These are phyloP conservation scores for Russula compacta DNA, from an alignment of 768 basidiomycete genomes.

Conservation along the genomic window DNA sequence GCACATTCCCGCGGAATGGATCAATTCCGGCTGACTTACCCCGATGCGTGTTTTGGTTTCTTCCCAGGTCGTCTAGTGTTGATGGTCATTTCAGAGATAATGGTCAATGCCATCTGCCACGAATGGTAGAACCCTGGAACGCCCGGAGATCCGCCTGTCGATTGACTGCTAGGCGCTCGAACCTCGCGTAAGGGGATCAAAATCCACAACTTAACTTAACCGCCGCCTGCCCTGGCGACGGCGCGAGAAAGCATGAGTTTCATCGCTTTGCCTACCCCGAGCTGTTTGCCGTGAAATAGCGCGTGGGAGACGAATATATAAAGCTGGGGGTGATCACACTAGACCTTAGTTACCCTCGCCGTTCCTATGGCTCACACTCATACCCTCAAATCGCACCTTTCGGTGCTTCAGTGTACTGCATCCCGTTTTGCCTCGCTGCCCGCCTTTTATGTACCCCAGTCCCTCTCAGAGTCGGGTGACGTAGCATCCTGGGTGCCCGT, in stretches of 20 bases:
- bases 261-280: conserved; percentile 17
- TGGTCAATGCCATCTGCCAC: conserved; percentile 9
- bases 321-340: conserved; percentile 5
- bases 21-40: conserved; percentile 9
- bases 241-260: conserved; percentile 17
- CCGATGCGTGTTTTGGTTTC: conserved; percentile 9
- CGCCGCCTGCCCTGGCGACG: conserved; percentile 22
- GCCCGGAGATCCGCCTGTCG: conserved; percentile 17
- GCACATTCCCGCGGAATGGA: conserved; percentile 20
- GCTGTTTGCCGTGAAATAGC: conserved; percentile 13
- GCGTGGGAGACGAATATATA: conserved; percentile 16
- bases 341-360: conserved; percentile 2
- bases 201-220: conserved; percentile 9
- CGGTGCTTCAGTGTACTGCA: conserved; percentile 52
- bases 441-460: conserved; percentile 53
- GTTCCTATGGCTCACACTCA: conserved; percentile 5
- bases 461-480: conserved; percentile 33
- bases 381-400: conserved; percentile 42
- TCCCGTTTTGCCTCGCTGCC: conserved; percentile 38
- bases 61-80: conserved; percentile 15
- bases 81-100: conserved; percentile 16
- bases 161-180: conserved; percentile 13
- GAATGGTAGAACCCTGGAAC: conserved; percentile 16
- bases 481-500: conserved; percentile 50
- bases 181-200: conserved; percentile 13